A percentile compares a stretch with the other conserved stretches of the same genome.
phyloP scores from a whole-genome alignment of 176 grass and related monocot species.

The Tillandsia leiboldiana region DNA sequence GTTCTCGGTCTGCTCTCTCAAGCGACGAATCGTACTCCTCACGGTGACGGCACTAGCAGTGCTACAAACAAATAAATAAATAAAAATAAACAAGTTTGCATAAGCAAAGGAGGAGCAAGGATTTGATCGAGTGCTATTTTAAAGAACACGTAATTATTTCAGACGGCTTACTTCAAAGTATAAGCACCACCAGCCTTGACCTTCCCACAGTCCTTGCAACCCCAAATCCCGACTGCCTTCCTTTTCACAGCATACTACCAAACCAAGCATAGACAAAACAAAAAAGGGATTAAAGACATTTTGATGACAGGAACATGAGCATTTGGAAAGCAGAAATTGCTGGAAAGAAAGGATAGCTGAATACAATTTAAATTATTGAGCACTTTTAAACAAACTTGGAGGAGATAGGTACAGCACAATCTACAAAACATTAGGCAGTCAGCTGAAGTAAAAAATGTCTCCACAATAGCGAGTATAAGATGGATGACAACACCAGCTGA shows the following conservation, averaged over 20 bases:
- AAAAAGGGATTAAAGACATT: not conserved
- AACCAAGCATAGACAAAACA: not conserved
- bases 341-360: not conserved
- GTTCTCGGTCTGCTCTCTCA: constrained; percentile 83
- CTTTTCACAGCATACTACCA: constrained; percentile 78
- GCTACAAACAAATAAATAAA: constrained; percentile 30
- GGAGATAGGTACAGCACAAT: not conserved
- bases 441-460: too few relatives aligned
- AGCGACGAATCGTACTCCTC: constrained; percentile 70
- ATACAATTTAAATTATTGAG: not conserved
- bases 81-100: not conserved
- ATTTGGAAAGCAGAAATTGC: not conserved
- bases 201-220: constrained; percentile 87
- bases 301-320: too few relatives aligned
- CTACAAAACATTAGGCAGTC: too few relatives aligned
- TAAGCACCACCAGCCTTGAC: constrained; percentile 85
- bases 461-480: too few relatives aligned
- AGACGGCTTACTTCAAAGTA: constrained; percentile 50
- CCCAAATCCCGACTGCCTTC: constrained; percentile 94
- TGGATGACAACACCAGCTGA: too few relatives aligned
- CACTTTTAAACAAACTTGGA: not conserved
- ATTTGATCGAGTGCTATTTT: not conserved
- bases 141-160: not conserved
- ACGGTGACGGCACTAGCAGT: constrained; percentile 79
- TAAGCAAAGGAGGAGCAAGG: not conserved